Base-by-base conservation (phyloP, 73 alveolate species). In the Effrenium voratum region DNA sequence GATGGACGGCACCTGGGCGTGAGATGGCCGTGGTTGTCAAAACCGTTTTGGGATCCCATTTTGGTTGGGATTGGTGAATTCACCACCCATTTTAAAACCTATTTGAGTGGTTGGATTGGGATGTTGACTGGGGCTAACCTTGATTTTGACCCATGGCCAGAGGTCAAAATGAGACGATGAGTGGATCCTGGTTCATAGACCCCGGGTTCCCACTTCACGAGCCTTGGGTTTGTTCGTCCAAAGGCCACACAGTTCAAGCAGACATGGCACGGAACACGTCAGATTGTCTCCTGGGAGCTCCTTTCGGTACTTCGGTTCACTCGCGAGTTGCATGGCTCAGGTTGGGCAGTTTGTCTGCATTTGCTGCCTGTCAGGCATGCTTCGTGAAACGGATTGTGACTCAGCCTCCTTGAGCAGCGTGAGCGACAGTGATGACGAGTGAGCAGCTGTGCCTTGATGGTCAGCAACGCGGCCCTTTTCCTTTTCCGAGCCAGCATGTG, bases 301-400 rank as follows among this genome's bases (percentile, higher is more conserved):
- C 19, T 52, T 12, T 52, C 19, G 26, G 19, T 12, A 52, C 63
- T 12, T 52, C 26, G 63, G 26, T 52, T 52, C 63, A 52, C 63
- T 12, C 63, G 26, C 8, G 63, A 12, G 63, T 19, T 52, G 63
- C 19, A 19, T 19, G 8, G 40, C 40, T 63, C 26, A 15, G 40
- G 40, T 5, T 24, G 40, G 5, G 8, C 40, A 32, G n/a, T 15
- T 15, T n/a, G n/a, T n/a, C n/a, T n/a, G n/a, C n/a, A n/a, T n/a
- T n/a, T n/a, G n/a, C n/a, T n/a, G n/a, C n/a, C n/a, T 32, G 12
- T 26, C 5, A 66, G 79, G 79, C 30, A 40, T 40, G 16, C 40
- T 66, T 19, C 79, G 79, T 66, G 79, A 66, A n/a, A 66, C 79
- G 43, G 79, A 66, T 40, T 66, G 79, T 66, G 79, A 66, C 30